Percentiles rank a stretch among this genome's conserved stretches.
phyloP scores from a whole-genome alignment of 371 early-diverging fungal species.

The Dichotomocladium elegans region DNA sequence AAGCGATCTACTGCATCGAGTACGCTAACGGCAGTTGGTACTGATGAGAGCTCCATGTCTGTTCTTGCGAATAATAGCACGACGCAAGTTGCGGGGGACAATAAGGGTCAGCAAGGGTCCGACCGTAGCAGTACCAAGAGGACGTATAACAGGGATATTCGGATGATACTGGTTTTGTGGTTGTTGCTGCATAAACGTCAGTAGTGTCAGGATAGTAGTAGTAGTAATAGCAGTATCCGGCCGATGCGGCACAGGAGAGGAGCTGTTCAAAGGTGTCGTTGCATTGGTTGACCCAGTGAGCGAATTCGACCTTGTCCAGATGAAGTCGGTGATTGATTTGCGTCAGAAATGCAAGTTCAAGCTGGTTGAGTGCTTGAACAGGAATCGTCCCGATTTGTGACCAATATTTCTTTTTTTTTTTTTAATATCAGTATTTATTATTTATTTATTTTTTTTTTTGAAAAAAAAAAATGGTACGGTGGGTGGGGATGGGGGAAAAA shows the following conservation, averaged over 20 bases:
- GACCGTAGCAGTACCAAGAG: no score
- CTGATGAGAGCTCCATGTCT: no score
- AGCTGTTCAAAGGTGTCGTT: conserved; percentile 6
- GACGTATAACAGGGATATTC: no score
- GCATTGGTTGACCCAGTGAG: conserved; percentile 9
- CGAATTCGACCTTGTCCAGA: conserved; percentile 5
- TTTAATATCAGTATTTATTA: neutral
- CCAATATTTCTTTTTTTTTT: conserved; percentile 29
- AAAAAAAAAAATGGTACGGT: neutral
- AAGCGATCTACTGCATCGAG: no score
- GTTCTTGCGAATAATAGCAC: no score
- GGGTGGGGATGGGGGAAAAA: neutral
- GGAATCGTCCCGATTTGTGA: conserved; percentile 14
- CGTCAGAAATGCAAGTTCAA: conserved; percentile 10
- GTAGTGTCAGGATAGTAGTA: no score
- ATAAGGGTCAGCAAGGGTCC: no score
- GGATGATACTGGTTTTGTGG: no score
- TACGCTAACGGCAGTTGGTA: no score
- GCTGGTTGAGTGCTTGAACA: conserved; percentile 1
- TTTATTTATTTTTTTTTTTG: neutral
- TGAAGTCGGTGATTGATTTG: conserved; percentile 9
- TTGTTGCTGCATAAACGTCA: no score
- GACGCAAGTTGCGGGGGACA: no score
- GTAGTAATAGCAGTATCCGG: no score
- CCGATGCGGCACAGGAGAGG: neutral